Percentiles rank a stretch among this genome's conserved stretches.
Conservation (phyloP, 768 basidiomycete genomes). For the Lentinus tigrinus region DNA sequence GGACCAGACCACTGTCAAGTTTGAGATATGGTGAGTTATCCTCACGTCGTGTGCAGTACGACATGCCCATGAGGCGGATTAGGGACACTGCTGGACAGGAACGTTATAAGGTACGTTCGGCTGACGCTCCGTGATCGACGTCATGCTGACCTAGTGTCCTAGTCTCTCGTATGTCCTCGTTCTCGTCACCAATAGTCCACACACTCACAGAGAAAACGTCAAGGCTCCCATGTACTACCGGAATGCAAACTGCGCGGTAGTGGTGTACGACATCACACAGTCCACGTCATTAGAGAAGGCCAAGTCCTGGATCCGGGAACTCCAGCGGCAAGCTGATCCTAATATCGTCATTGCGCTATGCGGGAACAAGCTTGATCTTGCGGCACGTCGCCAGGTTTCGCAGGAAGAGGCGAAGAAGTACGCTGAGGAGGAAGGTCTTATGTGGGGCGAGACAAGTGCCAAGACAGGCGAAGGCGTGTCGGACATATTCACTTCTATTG, state of each 20-base stretch:
- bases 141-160: constrained; percentile 16
- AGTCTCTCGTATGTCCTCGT: constrained; percentile 46
- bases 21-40: constrained; percentile 85
- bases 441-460: constrained; percentile 92
- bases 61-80: not conserved
- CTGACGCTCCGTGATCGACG: constrained; percentile 15
- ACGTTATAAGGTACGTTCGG: constrained; percentile 70
- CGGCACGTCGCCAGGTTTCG: constrained; percentile 79
- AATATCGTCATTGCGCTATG: constrained; percentile 95
- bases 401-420: constrained; percentile 91
- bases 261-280: constrained; percentile 96
- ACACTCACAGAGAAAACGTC: not conserved
- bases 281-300: constrained; percentile 91
- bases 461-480: constrained; percentile 86
- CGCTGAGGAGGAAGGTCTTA: constrained; percentile 86
- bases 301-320: constrained; percentile 92
- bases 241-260: constrained; percentile 91
- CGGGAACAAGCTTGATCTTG: constrained; percentile 92
- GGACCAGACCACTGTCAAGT: constrained; percentile 90
- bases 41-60: not conserved
- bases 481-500: constrained; percentile 84
- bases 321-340: constrained; percentile 96
- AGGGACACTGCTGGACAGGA: constrained; percentile 98
- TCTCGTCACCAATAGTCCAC: not conserved
- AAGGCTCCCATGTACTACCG: constrained; percentile 97